Evolutionary conservation across 495 filamentous ascomycete species (phyloP), one percentile per base, ranked within the genome.

Genomic region (Neurospora africana): DNA sequence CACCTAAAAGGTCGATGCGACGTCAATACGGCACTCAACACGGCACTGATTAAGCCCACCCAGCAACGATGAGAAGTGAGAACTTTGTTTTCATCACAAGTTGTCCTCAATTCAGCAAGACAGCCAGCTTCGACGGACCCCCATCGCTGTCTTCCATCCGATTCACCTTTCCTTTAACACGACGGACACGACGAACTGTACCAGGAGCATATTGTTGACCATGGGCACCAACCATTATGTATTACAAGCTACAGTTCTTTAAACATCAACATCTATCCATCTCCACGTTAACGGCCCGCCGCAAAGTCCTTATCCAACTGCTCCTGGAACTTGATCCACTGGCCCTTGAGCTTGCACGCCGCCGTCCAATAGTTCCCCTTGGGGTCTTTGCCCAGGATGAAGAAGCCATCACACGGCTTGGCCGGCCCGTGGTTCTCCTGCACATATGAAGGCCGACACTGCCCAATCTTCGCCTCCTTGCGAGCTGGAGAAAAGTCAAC

Each of bases 311-410:
- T 69, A 4, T 77, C 75, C 75, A 82, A 58, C 39, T 75, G 73
- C 71, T 79, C 76, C 75, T 83, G 75, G 19, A 84, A 77, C 47
- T 72, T 74, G 23, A 43, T 72, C 82, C 82, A 83, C 9, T 78
- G 72, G 1, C 80, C 77, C 71, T 71, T 78, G 21, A 75, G 69
- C 77, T 82, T 75, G 69, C 74, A 81, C 8, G 81, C 81, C 2
- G 77, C 74, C 8, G 82, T 71, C 86, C 83, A 86, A 67, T 85
- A 87, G 74, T 86, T 86, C 2, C 83, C 86, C 37, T 80, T 79
- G 17, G 74, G 76, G 72, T 86, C 85, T 75, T 86, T 85, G 1
- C 86, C 86, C 11, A 87, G 70, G 30, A 86, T 80, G 37, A 79
- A 76, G 74, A 82, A 79, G 53, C 78, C 80, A 67, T 81, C 74